Evolutionary conservation across 1,284 basidiomycete species (phyloP).

Genomic region (Moniliophthora roreri): DNA sequence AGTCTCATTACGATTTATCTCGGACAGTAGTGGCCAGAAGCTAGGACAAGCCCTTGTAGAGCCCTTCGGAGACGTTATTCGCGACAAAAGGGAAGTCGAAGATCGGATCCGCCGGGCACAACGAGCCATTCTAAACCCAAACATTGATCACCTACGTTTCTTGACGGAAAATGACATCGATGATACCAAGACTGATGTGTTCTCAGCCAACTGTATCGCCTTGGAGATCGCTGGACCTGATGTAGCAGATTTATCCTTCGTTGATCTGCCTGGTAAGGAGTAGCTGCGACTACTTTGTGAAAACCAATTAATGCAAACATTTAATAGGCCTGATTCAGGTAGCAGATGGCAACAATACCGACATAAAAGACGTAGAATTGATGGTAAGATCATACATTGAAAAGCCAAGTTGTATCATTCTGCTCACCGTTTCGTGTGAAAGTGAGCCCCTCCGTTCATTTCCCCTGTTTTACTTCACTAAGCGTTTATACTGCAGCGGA

Average conservation of each 20-base stretch:
- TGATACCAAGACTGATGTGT: constrained; percentile 20
- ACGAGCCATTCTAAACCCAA: constrained; percentile 31
- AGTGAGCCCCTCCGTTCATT: constrained; percentile 27
- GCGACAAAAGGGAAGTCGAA: constrained; percentile 24
- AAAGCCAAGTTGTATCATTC: constrained; percentile 49
- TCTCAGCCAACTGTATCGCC: constrained; percentile 39
- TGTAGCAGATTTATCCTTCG: constrained; percentile 41
- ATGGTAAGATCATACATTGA: constrained; percentile 45
- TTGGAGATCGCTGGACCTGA: constrained; percentile 38
- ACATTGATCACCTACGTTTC: constrained; percentile 17
- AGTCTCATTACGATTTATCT: constrained; percentile 25
- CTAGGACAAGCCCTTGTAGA: constrained; percentile 17
- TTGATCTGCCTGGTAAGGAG: constrained; percentile 42
- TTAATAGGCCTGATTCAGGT: constrained; percentile 47
- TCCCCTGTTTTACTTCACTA: constrained; percentile 7
- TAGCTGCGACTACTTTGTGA: no score
- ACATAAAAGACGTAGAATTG: constrained; percentile 45
- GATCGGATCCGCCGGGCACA: constrained; percentile 30
- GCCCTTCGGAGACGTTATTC: constrained; percentile 23
- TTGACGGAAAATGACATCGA: constrained; percentile 10
- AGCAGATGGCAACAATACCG: constrained; percentile 33
- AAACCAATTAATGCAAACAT: no score
- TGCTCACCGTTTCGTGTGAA: constrained; percentile 55
- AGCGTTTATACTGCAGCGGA: constrained; percentile 38
- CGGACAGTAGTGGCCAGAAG: constrained; percentile 17